Base-by-base conservation (phyloP, 441 rosid genomes). In the Euphorbia celastroides region DNA sequence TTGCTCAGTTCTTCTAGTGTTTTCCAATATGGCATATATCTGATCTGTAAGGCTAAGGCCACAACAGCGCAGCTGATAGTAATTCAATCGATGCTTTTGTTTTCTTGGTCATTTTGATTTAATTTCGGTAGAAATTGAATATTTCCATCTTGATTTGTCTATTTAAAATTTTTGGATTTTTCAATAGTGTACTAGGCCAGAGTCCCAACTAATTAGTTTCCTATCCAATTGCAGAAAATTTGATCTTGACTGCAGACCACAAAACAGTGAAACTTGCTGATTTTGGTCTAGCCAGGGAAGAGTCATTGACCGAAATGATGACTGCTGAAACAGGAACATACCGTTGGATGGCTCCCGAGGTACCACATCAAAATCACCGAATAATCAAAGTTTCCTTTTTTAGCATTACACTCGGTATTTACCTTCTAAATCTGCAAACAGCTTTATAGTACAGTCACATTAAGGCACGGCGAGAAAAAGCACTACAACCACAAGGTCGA, bases 291-390 rank as follows among this genome's bases (percentile, higher is more conserved):
- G 98, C 98, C 22, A 87, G 98, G 70, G 98, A 93, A 87, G 98
- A 93, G 81, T 88, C 97, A 7, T 72, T 93, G 66, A 93, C 96
- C 0, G 98, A 89, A 80, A 93, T 93, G 98, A 93, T 93, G 98
- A 93, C 98, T 38, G 97, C 98, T 65, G 97, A 93, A 79, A 89
- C 97, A 1, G 97, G 98, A 50, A 90, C 98, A 23, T 93, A 93
- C 57, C 88, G 97, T 34, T 93, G 98, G 98, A 93, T 93, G 98
- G 98, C 98, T 63, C 97, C 98, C 0, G 98, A 93, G 94, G 98
- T 90, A 70, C 50, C 59, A 44, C 14, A 59, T 50, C 63, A 16
- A 50, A 3, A 51, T 19, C n/a, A 34, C 56, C 54, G 7, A 46
- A 51, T 58, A 61, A 38, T 11, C 16, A 13, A 17, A 42, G 22